Evolutionary conservation across 257 asterid genomes (phyloP).

Genomic region (Perilla frutescens): DNA sequence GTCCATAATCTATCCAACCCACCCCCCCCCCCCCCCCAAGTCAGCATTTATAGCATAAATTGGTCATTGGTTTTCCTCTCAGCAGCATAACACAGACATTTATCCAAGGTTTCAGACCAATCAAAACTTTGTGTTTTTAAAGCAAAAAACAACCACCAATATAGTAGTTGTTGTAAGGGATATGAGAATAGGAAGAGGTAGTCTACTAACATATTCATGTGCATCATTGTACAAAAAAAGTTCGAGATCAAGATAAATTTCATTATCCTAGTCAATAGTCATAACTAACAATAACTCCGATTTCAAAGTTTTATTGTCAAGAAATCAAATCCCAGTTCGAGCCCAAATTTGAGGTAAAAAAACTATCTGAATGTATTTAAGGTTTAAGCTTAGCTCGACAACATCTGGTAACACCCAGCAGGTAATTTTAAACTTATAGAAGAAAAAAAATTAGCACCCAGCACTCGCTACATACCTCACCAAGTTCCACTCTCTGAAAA

Average conservation of each 20-base stretch:
- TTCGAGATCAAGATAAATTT: background rate
- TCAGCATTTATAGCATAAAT: no score
- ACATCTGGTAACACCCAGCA: background rate
- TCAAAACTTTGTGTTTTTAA: no score
- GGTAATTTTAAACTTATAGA: background rate
- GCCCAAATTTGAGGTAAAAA: conserved; percentile 15
- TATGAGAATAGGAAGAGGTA: no score
- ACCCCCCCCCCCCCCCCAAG: no score
- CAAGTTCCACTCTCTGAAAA: conserved; percentile 11
- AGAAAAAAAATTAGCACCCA: background rate
- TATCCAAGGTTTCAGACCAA: no score
- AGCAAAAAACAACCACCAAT: no score
- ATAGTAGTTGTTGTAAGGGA: no score
- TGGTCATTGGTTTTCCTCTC: no score
- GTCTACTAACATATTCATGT: no score
- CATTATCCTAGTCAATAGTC: no score
- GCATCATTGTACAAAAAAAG: background rate
- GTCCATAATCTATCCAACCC: no score
- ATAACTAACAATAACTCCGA: background rate
- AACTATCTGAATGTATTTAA: background rate
- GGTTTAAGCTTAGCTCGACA: background rate
- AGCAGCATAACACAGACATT: no score
- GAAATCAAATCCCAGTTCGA: background rate
- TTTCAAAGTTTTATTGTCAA: background rate
- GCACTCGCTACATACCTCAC: background rate